A percentile compares a stretch with the other conserved stretches of the same genome.
phyloP scores from a whole-genome alignment of 2,329 filamentous ascomycete genomes.

The Trichoderma arundinaceum region DNA sequence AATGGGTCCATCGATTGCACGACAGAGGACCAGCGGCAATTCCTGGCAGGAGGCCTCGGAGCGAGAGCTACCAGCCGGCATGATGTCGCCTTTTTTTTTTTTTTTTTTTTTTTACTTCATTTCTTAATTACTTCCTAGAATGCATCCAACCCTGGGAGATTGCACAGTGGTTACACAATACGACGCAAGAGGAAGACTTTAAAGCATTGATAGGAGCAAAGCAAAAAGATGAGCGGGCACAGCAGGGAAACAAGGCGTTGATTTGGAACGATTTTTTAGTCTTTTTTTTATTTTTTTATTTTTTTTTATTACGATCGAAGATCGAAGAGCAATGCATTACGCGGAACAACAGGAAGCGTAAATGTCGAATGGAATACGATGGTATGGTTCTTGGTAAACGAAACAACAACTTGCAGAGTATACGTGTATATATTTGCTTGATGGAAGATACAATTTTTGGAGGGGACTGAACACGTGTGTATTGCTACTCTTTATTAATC shows the following conservation, averaged over 20 bases:
- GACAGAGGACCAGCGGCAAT: conserved; percentile 39
- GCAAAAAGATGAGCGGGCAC: conserved; percentile 24
- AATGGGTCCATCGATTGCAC: conserved; percentile 72
- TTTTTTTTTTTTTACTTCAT: conserved; percentile 3
- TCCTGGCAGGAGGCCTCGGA: conserved; percentile 38
- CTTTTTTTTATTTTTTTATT: not conserved
- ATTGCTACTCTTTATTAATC: not conserved
- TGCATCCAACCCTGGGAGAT: not conserved
- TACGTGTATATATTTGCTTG: conserved; percentile 12
- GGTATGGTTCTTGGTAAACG: conserved; percentile 21
- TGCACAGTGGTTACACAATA: not conserved
- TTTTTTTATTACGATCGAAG: not conserved
- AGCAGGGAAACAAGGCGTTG: conserved; percentile 24
- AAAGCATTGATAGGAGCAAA: conserved; percentile 15
- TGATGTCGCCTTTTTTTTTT: conserved; percentile 15
- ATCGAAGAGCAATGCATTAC: conserved; percentile 15
- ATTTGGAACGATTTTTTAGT: not conserved
- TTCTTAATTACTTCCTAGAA: conserved; percentile 14
- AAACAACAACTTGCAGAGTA: conserved; percentile 11
- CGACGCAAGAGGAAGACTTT: not conserved
- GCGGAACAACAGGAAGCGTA: conserved; percentile 30
- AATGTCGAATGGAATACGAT: conserved; percentile 24
- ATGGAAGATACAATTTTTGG: not conserved
- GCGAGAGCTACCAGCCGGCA: conserved; percentile 43
- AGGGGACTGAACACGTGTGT: not conserved